A percentile compares a stretch with the other conserved stretches of the same genome.
phyloP scores from a whole-genome alignment of 352 stramenopile species.

The Globisporangium okanoganense region DNA sequence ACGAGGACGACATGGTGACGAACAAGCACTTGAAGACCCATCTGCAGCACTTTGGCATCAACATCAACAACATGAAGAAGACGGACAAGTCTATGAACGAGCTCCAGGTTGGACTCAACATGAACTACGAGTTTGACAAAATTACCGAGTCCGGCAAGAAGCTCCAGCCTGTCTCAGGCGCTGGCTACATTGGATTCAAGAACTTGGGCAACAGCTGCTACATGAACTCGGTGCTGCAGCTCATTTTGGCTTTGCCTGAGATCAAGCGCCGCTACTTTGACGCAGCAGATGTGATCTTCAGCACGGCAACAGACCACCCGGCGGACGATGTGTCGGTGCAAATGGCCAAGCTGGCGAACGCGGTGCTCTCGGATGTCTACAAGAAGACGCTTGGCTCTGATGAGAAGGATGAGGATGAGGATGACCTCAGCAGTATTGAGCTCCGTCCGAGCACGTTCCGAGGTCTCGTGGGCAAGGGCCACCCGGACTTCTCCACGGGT shows the following conservation, averaged over 20 bases:
- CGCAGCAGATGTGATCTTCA: conserved; percentile 52
- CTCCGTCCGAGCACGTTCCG: conserved; percentile 91
- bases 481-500: conserved; percentile 95
- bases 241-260: conserved; percentile 86
- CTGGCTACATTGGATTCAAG: conserved; percentile 94
- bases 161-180: conserved; percentile 87
- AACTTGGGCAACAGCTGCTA: conserved; percentile 99
- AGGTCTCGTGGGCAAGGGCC: conserved; percentile 91
- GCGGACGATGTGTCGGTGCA: conserved; percentile 85
- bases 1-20: conserved; percentile 97
- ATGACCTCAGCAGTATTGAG: conserved; percentile 37
- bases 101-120: conserved; percentile 96
- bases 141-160: conserved; percentile 97
- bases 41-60: conserved; percentile 94
- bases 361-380: conserved; percentile 88
- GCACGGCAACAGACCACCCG: conserved; percentile 13
- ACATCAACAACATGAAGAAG: conserved; percentile 93
- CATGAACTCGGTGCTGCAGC: conserved; percentile 97
- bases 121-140: conserved; percentile 97
- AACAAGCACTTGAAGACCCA: conserved; percentile 95
- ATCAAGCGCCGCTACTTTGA: conserved; percentile 72
- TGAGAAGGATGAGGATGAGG: conserved; percentile 20
- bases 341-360: conserved; percentile 90
- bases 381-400: conserved; percentile 33
- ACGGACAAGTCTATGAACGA: conserved; percentile 99